Base-by-base conservation (phyloP, 2,329 filamentous ascomycete genomes). In the Phoma herbarum region DNA sequence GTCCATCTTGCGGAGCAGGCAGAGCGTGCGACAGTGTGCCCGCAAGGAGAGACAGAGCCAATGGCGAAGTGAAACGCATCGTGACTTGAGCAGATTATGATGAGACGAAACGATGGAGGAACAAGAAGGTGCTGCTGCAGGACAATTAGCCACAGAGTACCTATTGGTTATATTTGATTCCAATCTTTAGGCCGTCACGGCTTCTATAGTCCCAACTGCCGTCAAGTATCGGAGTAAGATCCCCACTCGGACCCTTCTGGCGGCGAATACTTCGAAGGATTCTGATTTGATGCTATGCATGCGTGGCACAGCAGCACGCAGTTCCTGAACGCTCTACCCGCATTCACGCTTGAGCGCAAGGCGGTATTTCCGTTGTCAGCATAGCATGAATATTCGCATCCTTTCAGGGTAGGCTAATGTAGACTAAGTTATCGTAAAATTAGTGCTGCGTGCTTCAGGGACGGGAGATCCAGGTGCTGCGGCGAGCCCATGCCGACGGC, bases 1-100 rank as follows among this genome's bases (percentile, higher is more conserved):
- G 35, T 1, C 59, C 49, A 25, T 67, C 62, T 45, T 69, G 66
- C 5, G 67, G 65, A 12, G 68, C 60, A 26, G 71, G 70, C 43
- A 69, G 23, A 12, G 71, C 71, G 59, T 61, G 59, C 42, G 66
- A 65, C 16, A 74, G 37, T n/a, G 67, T 54, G 20, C 63, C 64
- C n/a, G 64, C 65, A 16, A 68, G 52, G n/a, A 74, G 47, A 48
- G 65, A 62, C 14, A 73, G 52, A 26, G 68, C 61, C n/a, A 68
- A 47, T 29, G 61, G 57, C n/a, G 60, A 62, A 52, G 25, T 68
- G 60, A 74, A 62, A 47, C 67, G 68, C 71, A 74, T 74, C 12
- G 62, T 68, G 54, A 42, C n/a, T 33, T 43, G 39, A 51, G 33
- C 22, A 51, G 9, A 39, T 41, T 52, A 39, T 33, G 26, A 35